Base-by-base conservation (phyloP, 768 basidiomycete genomes). In the Pulveroboletus sp. region DNA sequence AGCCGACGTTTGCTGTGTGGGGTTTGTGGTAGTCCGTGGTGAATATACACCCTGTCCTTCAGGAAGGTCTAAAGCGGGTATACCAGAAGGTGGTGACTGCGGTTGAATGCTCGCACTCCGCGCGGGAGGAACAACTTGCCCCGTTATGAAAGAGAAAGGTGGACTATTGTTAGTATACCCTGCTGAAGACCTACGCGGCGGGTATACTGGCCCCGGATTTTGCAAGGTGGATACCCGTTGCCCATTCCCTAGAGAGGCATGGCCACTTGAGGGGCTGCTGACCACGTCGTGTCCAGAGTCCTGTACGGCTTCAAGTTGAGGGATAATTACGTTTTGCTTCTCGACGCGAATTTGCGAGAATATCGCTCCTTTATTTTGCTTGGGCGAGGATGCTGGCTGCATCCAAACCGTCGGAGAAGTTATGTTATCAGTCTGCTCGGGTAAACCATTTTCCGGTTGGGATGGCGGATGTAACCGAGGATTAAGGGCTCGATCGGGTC, bases 61-160 rank as follows among this genome's bases (percentile, higher is more conserved):
- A 25, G 63, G 35, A 50, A 41, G 59, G 14, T 58, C 64, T 40
- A 43, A 63, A 48, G 38, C 61, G 55, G 50, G 54, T 12, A 34
- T 39, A 42, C 43, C 49, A 55, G 48, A 58, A 62, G 37, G 66
- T 32, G 51, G 64, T 49, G 52, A 60, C 38, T 43, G 63, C 39
- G 45, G 49, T 59, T 43, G 63, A 56, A 50, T 67, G 39, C 72
- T 71, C 9, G 68, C 57, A 58, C 68, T 72, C 52, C 77, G 68
- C 13, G 62, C 38, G 27, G 75, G 71, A n/a, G 72, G 68, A 19
- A 72, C 52, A 14, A 66, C 50, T 47, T 68, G 67, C 34, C 69
- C 69, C 16, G 74, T 70, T 38, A 52, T 60, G 47, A 69, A 69
- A 33, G 72, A 66, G 27, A 74, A 66, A 33, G 72, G 69, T 14